phyloP scores from a whole-genome alignment of 2,329 filamentous ascomycete genomes.

The Ophiostoma sp. region DNA sequence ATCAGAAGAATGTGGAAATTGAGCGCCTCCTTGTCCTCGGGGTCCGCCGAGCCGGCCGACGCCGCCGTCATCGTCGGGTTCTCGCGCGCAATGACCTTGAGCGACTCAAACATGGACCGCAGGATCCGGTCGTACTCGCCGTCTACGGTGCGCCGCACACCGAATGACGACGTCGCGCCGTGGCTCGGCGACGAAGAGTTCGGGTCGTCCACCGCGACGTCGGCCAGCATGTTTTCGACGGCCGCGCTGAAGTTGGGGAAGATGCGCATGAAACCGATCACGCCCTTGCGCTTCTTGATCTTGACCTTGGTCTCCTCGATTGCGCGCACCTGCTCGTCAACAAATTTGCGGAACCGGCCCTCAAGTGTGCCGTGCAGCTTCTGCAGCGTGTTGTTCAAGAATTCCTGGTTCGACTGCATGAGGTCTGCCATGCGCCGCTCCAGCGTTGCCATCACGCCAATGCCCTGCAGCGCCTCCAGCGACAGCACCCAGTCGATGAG shows the following conservation, averaged over 20 bases:
- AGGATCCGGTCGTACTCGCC: slow-evolving; percentile 83
- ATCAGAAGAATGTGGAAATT: slow-evolving; percentile 97
- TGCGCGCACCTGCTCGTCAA: slow-evolving; percentile 89
- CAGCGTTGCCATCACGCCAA: slow-evolving; percentile 75
- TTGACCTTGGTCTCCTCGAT: slow-evolving; percentile 99
- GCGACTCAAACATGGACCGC: slow-evolving; percentile 92
- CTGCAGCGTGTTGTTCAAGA: slow-evolving; percentile 69
- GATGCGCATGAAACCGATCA: slow-evolving; percentile 89
- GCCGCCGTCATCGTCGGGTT: slow-evolving; percentile 40
- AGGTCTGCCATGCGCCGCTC: slow-evolving; percentile 74
- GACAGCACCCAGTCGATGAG: slow-evolving; percentile 79
- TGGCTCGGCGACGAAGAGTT: slow-evolving; percentile 29
- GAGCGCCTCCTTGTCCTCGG: slow-evolving; percentile 90
- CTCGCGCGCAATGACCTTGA: slow-evolving; percentile 84
- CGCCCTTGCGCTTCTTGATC: slow-evolving; percentile 95
- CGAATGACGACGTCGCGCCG: slow-evolving; percentile 39
- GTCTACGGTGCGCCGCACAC: slow-evolving; percentile 72
- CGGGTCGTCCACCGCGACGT: slow-evolving; percentile 41
- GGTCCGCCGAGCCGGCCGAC: slow-evolving; percentile 42
- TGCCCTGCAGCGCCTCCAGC: slow-evolving; percentile 82
- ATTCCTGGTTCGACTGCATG: slow-evolving; percentile 89
- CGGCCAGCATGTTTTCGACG: slow-evolving; percentile 75
- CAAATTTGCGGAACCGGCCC: slow-evolving; percentile 75
- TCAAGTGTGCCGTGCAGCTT: slow-evolving; percentile 71
- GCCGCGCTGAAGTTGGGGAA: slow-evolving; percentile 82